A percentile compares a stretch with the other conserved stretches of the same genome.
Evolutionary conservation across 1,284 basidiomycete genomes (phyloP).

Genomic region (Sphaerobolus stellatus): DNA sequence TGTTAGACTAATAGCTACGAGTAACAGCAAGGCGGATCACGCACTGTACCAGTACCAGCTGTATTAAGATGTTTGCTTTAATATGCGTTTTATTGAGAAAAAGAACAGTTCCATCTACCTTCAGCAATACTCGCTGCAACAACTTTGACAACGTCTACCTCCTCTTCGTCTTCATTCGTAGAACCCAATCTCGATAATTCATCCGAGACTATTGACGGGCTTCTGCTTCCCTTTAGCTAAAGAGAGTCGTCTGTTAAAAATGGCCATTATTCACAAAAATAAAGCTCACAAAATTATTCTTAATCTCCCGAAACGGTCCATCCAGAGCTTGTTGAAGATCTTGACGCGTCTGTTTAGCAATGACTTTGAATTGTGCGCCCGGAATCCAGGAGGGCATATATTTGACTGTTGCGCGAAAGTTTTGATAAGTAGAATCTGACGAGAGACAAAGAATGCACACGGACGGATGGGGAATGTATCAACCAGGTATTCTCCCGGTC

Average conservation of each 20-base stretch:
- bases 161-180: constrained; percentile 1
- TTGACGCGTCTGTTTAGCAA: constrained; percentile 18
- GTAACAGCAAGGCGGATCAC: neutral
- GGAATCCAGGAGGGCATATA: constrained; percentile 40
- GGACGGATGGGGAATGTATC: constrained; percentile 8
- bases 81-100: neutral
- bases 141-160: constrained; percentile 4
- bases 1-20: neutral
- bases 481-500: constrained; percentile 12
- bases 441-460: neutral
- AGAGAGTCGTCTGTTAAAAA: neutral
- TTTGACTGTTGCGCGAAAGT: constrained; percentile 24
- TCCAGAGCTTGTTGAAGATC: neutral
- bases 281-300: neutral
- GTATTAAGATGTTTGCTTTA: neutral
- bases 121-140: constrained; percentile 6
- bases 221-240: constrained; percentile 1
- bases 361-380: constrained; percentile 31
- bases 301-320: neutral
- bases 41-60: constrained; percentile 6
- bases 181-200: neutral
- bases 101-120: neutral
- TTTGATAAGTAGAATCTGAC: constrained; percentile 1
- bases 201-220: constrained; percentile 7
- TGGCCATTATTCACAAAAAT: neutral